These are phyloP conservation scores for Gossypium davidsonii DNA, from an alignment of 441 rosid genomes.

Conservation along the genomic window DNA sequence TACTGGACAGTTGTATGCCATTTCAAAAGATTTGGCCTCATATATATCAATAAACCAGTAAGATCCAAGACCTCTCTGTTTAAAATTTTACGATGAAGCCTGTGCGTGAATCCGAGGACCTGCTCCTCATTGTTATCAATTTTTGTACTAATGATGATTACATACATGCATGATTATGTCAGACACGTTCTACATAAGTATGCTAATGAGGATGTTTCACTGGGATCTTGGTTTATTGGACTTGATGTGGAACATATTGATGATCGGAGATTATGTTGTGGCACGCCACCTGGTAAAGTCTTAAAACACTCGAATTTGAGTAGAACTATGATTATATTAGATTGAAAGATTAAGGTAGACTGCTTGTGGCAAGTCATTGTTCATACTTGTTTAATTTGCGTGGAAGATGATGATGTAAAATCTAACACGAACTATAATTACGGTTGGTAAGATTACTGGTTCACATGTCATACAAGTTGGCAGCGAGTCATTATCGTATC, in stretches of 20 bases:
- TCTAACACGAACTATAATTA: not conserved
- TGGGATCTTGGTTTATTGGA: conserved; percentile 99
- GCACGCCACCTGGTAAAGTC: conserved; percentile 89
- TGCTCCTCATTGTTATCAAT: not conserved
- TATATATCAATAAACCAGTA: conserved; percentile 91
- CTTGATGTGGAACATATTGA: conserved; percentile 86
- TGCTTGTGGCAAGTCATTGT: too few species aligned
- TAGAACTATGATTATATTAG: not conserved
- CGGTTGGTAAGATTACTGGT: conserved; percentile 4
- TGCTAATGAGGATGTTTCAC: conserved; percentile 94
- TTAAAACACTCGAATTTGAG: not conserved
- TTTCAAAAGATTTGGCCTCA: conserved; percentile 82
- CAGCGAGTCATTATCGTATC: conserved; percentile 20
- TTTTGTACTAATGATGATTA: not conserved
- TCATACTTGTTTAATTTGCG: not conserved
- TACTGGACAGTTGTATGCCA: conserved; percentile 86
- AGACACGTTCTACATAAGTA: conserved; percentile 93
- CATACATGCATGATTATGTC: conserved; percentile 21
- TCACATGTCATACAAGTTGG: conserved; percentile 17
- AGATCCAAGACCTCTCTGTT: conserved; percentile 24
- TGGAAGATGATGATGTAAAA: not conserved
- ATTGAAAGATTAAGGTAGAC: too few species aligned
- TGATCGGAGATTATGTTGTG: conserved; percentile 91
- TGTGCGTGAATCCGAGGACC: conserved; percentile 6
- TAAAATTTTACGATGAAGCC: conserved; percentile 10